Conservation (phyloP, 73 alveolate genomes). For the Paramecium tetraurelia region DNA sequence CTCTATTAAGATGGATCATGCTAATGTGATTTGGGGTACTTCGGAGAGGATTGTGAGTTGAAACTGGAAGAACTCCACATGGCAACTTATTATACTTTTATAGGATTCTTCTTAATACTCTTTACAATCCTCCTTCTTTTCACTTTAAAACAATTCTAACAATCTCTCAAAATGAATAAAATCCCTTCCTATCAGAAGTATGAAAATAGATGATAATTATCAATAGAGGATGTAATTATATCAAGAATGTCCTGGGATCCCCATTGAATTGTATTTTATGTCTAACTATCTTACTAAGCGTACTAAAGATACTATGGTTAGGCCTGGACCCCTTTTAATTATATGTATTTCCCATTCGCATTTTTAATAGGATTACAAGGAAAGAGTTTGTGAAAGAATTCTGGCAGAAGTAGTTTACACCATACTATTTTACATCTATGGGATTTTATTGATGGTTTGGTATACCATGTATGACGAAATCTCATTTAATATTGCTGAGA, state of each 20-base stretch:
- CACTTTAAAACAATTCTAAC: neutral
- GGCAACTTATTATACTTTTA: neutral
- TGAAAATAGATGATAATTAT: neutral
- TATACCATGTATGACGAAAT: conserved; percentile 50
- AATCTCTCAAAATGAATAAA: neutral
- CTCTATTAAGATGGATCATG: conserved; percentile 13
- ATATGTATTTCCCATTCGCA: neutral
- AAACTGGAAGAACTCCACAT: neutral
- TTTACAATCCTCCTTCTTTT: neutral
- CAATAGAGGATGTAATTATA: neutral
- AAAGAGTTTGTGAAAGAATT: conserved; percentile 14
- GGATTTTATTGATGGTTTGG: conserved; percentile 40
- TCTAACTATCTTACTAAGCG: neutral
- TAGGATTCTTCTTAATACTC: neutral
- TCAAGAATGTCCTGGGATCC: neutral
- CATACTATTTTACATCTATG: neutral
- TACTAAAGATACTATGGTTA: neutral
- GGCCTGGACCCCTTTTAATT: conserved; percentile 25
- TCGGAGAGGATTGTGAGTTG: neutral
- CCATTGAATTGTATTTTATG: conserved; percentile 15
- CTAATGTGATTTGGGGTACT: conserved; percentile 29
- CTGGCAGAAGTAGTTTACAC: conserved; percentile 27
- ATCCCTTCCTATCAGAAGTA: conserved; percentile 28
- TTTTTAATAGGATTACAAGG: neutral
- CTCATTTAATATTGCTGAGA: conserved; percentile 15